Evolutionary conservation across 2,329 filamentous ascomycete species (phyloP), one percentile per base, ranked within the genome.

Genomic region (Claviceps quebecensis): DNA sequence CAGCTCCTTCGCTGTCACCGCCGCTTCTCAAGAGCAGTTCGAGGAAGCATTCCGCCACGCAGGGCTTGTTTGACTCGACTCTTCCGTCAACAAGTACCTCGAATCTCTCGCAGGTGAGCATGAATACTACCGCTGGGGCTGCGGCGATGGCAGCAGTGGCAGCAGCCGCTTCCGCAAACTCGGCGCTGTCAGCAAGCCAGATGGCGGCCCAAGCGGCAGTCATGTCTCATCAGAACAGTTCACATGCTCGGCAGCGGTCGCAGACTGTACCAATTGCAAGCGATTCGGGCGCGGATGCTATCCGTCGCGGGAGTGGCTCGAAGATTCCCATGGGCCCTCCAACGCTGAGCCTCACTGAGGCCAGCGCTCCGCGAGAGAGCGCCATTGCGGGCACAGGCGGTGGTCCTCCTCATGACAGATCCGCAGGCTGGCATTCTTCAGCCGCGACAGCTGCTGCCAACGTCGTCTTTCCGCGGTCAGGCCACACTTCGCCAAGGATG

Each of bases 141-240:
- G 52, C 48, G 17, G 52, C 52, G 67, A 68, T 67, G 44, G 63
- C 65, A 17, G 59, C 60, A 14, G 60, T 61, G 43, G 63, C 60
- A 44, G 57, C 60, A 44, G 56, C 65, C 13, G 64, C 52, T 1
- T 41, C 55, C 13, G 51, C 54, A 23, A 51, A 36, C 45, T 26
- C 44, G 34, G 48, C 52, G 26, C 66, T 79, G 55, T 75, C 75
- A 1, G 80, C 85, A n/a, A 87, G 84, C 65, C 83, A 87, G 65
- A 87, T 89, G 56, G 86, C 86, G 40, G 86, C 86, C 17, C 86
- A 89, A 66, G 81, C 86, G 9, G 86, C 86, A 51, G 81, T 85
- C 61, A 81, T 87, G 70, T 78, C 78, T 37, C 77, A 83, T 60
- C 74, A 78, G 60, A 71, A 72, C 44, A 64, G 59, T 58, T 63